These are phyloP conservation scores for Schizophyllum amplum DNA, from an alignment of 1,284 basidiomycete genomes.

Conservation along the genomic window DNA sequence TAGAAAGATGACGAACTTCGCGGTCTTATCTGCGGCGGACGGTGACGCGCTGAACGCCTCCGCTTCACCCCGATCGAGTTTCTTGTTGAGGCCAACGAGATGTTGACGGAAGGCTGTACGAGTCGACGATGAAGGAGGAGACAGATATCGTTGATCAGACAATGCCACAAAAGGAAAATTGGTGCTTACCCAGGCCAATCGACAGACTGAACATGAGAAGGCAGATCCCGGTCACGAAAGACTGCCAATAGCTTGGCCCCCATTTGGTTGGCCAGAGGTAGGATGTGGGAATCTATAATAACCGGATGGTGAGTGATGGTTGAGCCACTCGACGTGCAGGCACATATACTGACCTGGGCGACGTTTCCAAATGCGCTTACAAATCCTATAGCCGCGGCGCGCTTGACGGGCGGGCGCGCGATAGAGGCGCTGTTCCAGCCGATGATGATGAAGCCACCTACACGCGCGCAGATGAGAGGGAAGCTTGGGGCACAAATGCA, in stretches of 20 bases:
- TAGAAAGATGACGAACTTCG: too few relatives aligned
- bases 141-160: neutral
- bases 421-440: conserved; percentile 69
- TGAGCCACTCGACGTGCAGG: too few relatives aligned
- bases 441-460: conserved; percentile 57
- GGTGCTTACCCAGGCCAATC: conserved; percentile 13
- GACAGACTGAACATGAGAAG: conserved; percentile 11
- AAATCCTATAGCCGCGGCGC: conserved; percentile 61
- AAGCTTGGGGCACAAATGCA: neutral
- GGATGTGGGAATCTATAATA: conserved; percentile 20
- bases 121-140: too few relatives aligned
- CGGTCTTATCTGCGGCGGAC: neutral
- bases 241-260: conserved; percentile 27
- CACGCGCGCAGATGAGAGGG: conserved; percentile 29
- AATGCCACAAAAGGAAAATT: too few relatives aligned
- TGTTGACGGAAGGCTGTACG: conserved; percentile 12
- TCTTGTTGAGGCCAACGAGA: conserved; percentile 12
- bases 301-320: too few relatives aligned
- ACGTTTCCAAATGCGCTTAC: conserved; percentile 65
- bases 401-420: conserved; percentile 61
- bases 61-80: conserved; percentile 11
- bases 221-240: conserved; percentile 18
- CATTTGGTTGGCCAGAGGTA: conserved; percentile 20
- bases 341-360: too few relatives aligned
- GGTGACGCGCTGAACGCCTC: conserved; percentile 7